Percentiles rank a stretch among this genome's conserved stretches.
These are phyloP conservation scores for Cryptococcus sp. DNA, from an alignment of 1,284 basidiomycete species.

Conservation along the genomic window DNA sequence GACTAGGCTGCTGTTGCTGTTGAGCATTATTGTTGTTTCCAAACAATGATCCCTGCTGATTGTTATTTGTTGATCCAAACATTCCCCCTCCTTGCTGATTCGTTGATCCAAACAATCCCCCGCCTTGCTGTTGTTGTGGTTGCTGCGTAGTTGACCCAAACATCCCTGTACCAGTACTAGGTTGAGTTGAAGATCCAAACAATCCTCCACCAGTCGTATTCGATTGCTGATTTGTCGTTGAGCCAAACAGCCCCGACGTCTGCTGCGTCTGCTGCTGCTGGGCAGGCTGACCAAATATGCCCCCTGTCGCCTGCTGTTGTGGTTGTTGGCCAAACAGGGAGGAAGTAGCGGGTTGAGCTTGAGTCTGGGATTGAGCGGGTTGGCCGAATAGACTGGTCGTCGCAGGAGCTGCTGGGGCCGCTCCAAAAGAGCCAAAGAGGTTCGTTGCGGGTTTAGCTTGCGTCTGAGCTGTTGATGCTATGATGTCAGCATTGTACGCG, in stretches of 20 bases:
- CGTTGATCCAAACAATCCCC: conserved; percentile 2
- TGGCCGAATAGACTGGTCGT: neutral
- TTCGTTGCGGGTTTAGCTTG: neutral
- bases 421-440: neutral
- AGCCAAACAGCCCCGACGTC: conserved; percentile 9
- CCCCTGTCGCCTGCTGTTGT: conserved; percentile 4
- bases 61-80: conserved; percentile 4
- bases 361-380: neutral
- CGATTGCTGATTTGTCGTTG: neutral
- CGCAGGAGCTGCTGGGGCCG: neutral
- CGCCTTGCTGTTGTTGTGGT: conserved; percentile 2
- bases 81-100: conserved; percentile 7
- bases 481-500: neutral
- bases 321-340: neutral
- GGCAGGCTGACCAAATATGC: conserved; percentile 5
- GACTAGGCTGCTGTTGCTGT: conserved; percentile 6
- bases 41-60: conserved; percentile 9
- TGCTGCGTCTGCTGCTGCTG: conserved; percentile 3
- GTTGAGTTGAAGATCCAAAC: neutral
- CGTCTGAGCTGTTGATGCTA: neutral
- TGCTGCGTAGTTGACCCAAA: conserved; percentile 1
- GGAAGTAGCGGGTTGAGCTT: neutral
- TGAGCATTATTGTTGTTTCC: conserved; percentile 5
- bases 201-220: neutral
- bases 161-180: neutral